Conservation (phyloP, 164 flowering plant genomes). For the Chimonanthus praecox region DNA sequence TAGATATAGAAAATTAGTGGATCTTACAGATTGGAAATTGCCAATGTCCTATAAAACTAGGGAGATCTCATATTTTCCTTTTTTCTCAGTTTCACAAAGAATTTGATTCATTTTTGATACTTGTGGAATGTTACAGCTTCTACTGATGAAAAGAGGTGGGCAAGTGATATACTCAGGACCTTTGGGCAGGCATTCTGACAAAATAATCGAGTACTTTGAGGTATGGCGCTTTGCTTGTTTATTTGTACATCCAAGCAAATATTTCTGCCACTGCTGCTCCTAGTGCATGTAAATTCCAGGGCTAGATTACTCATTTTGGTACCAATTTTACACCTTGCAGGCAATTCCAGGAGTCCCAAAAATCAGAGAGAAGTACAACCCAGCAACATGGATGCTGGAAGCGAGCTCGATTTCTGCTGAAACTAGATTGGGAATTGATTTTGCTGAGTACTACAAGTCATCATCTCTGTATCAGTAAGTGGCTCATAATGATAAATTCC, state of each 20-base stretch:
- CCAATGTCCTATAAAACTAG: not conserved
- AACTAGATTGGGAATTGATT: conserved; percentile 65
- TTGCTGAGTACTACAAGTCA: conserved; percentile 68
- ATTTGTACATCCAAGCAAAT: not conserved
- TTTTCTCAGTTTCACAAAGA: not conserved
- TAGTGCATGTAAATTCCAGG: not conserved
- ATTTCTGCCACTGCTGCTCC: not conserved
- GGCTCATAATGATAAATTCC: conserved; percentile 1
- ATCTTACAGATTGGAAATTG: no score
- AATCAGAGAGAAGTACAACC: conserved; percentile 79
- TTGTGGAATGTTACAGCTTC: conserved; percentile 31
- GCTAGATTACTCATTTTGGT: not conserved
- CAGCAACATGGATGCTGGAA: conserved; percentile 98
- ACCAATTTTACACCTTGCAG: conserved; percentile 24
- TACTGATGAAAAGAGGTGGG: conserved; percentile 93
- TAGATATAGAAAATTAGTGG: not conserved
- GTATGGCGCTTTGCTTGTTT: conserved; percentile 20
- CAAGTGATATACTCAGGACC: conserved; percentile 90
- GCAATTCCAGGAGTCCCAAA: conserved; percentile 71
- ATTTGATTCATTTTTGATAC: not conserved
- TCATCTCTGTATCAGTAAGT: conserved; percentile 75
- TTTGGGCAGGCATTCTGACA: conserved; percentile 68
- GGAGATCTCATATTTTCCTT: not conserved
- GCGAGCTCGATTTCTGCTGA: conserved; percentile 82
- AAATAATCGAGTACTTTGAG: conserved; percentile 81